These are phyloP conservation scores for Lipomyces lipofer DNA, from an alignment of 805 yeast genomes.

Conservation along the genomic window DNA sequence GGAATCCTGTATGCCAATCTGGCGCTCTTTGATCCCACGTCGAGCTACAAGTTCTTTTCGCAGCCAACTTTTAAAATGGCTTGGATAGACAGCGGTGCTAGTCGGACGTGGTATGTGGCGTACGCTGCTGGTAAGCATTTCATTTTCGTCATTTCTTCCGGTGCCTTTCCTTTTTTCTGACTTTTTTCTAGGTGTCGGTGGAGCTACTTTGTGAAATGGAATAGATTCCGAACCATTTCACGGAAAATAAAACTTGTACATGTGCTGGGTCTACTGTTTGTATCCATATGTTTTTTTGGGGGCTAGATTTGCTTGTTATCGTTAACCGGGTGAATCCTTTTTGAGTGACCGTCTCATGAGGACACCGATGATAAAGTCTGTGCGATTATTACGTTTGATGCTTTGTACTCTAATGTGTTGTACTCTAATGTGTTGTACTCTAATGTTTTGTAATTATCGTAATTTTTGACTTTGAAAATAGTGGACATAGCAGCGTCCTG, in stretches of 20 bases:
- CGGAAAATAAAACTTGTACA: background rate
- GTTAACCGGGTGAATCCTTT: background rate
- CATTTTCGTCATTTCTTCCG: background rate
- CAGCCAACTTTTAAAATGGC: slow-evolving; percentile 52
- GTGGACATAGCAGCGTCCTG: no score
- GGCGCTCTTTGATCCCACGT: slow-evolving; percentile 69
- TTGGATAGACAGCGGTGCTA: slow-evolving; percentile 79
- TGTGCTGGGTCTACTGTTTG: no score
- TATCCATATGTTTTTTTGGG: background rate
- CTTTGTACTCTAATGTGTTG: no score
- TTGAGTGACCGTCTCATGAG: background rate
- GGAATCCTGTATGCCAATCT: slow-evolving; percentile 70
- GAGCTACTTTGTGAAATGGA: slow-evolving; percentile 4
- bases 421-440: no score
- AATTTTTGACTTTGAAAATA: no score
- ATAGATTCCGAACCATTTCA: background rate
- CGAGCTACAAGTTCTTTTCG: slow-evolving; percentile 64
- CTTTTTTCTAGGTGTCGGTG: slow-evolving; percentile 10
- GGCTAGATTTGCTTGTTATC: background rate
- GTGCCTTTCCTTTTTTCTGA: background rate
- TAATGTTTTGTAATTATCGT: no score
- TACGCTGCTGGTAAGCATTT: slow-evolving; percentile 58
- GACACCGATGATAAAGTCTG: background rate
- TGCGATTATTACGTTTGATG: background rate
- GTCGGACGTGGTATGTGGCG: slow-evolving; percentile 82